These are phyloP conservation scores for Filobasidium floriforme DNA, from an alignment of 768 basidiomycete species.

Conservation along the genomic window DNA sequence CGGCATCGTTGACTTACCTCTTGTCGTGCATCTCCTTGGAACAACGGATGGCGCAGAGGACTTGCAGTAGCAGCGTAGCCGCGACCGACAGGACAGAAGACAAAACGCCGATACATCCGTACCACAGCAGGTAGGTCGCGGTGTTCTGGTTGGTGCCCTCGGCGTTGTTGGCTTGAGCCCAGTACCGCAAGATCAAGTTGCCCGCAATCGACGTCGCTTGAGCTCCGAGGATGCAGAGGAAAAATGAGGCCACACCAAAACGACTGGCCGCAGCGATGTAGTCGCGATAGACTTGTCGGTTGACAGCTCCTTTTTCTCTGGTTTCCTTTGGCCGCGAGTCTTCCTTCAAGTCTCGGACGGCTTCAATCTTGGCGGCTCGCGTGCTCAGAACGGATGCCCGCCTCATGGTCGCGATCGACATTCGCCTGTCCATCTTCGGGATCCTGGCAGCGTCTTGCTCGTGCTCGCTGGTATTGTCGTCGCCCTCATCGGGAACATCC, in stretches of 20 bases:
- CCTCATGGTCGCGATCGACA: slow-evolving; percentile 35
- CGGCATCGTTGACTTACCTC: slow-evolving; percentile 48
- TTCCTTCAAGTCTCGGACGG: slow-evolving; percentile 43
- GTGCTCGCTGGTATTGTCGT: slow-evolving; percentile 26
- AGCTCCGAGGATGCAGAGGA: slow-evolving; percentile 53
- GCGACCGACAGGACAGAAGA: slow-evolving; percentile 54
- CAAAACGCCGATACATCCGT: slow-evolving; percentile 54
- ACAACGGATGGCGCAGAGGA: slow-evolving; percentile 67
- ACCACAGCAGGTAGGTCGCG: slow-evolving; percentile 11
- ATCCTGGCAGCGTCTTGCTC: slow-evolving; percentile 30
- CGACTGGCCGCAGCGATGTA: slow-evolving; percentile 76
- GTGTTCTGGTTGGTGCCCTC: slow-evolving; percentile 1
- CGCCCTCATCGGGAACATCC: slow-evolving; percentile 31
- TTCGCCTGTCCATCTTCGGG: slow-evolving; percentile 34
- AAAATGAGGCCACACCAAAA: slow-evolving; percentile 57
- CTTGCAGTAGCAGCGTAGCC: slow-evolving; percentile 63
- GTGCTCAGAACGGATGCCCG: slow-evolving; percentile 38
- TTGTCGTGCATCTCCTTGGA: slow-evolving; percentile 66
- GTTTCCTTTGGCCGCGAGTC: slow-evolving; percentile 52
- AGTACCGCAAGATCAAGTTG: slow-evolving; percentile 21
- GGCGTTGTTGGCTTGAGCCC: slow-evolving; percentile 18
- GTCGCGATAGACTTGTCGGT: slow-evolving; percentile 62
- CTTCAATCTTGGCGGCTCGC: slow-evolving; percentile 35
- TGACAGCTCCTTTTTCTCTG: slow-evolving; percentile 70
- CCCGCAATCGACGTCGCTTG: slow-evolving; percentile 57